phyloP scores from a whole-genome alignment of 164 flowering plant genomes.

The Chimonanthus praecox region DNA sequence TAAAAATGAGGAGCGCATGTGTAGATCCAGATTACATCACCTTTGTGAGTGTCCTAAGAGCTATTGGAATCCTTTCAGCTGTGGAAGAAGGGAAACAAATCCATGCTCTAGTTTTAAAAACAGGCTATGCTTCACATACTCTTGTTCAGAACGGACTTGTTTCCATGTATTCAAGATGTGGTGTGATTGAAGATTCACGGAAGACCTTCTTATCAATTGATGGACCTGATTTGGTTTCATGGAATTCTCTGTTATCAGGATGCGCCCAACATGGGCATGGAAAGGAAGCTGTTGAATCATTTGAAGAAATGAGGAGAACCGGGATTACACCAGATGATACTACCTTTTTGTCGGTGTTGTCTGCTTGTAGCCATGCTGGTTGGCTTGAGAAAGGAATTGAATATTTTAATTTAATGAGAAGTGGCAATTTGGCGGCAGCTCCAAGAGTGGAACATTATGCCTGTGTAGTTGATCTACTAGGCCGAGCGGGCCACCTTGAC shows the following conservation, averaged over 20 bases:
- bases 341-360: constrained; percentile 38
- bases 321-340: constrained; percentile 33
- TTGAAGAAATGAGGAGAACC: constrained; percentile 39
- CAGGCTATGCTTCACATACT: constrained; percentile 28
- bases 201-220: constrained; percentile 32
- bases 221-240: constrained; percentile 42
- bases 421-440: constrained; percentile 12
- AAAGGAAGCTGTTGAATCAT: constrained; percentile 37
- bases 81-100: constrained; percentile 48
- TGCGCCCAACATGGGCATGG: constrained; percentile 48
- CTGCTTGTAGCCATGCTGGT: constrained; percentile 61
- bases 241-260: constrained; percentile 53
- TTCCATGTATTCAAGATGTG: constrained; percentile 59
- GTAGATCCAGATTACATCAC: constrained; percentile 32
- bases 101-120: constrained; percentile 40
- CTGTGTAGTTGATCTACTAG: constrained; percentile 39
- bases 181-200: constrained; percentile 34
- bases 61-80: constrained; percentile 34
- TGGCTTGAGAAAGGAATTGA: constrained; percentile 40
- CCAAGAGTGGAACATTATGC: constrained; percentile 43
- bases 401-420: constrained; percentile 38
- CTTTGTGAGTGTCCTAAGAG: constrained; percentile 32
- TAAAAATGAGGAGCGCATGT: constrained; percentile 34
- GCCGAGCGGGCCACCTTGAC: constrained; percentile 39
- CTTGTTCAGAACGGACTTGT: constrained; percentile 48